These are phyloP conservation scores for Globisporangium solare DNA, from an alignment of 352 stramenopile genomes.

Conservation along the genomic window DNA sequence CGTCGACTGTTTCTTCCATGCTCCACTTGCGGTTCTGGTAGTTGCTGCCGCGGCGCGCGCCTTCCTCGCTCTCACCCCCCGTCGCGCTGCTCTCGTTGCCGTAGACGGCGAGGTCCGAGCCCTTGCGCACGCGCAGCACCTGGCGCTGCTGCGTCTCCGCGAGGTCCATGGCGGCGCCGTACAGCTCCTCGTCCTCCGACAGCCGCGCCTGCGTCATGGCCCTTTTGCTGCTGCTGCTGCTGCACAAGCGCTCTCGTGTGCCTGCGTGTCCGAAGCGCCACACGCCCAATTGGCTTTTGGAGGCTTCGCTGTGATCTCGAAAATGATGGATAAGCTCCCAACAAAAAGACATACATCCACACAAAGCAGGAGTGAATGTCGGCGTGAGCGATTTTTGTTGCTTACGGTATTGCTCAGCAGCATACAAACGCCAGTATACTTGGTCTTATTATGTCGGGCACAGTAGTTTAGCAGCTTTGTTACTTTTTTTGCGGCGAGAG, in stretches of 20 bases:
- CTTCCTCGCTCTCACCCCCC: slow-evolving; percentile 26
- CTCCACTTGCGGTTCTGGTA: slow-evolving; percentile 84
- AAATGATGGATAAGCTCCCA: slow-evolving; percentile 9
- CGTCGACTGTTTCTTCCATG: slow-evolving; percentile 72
- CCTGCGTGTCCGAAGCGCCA: background rate
- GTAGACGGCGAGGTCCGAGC: slow-evolving; percentile 52
- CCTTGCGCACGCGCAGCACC: slow-evolving; percentile 61
- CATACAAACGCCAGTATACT: slow-evolving; percentile 3
- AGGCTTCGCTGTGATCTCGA: background rate
- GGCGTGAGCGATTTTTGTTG: background rate
- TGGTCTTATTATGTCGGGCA: slow-evolving; percentile 2
- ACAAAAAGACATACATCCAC: background rate
- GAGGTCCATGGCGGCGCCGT: slow-evolving; percentile 13
- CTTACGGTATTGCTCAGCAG: background rate
- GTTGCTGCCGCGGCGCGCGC: slow-evolving; percentile 29
- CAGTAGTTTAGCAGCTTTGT: background rate
- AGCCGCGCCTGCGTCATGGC: background rate
- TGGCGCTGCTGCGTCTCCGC: slow-evolving; percentile 46
- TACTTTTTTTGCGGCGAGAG: no score
- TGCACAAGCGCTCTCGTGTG: background rate
- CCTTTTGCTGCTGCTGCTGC: background rate
- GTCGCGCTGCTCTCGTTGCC: slow-evolving; percentile 50
- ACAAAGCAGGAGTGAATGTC: background rate
- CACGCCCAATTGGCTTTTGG: background rate
- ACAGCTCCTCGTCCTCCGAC: slow-evolving; percentile 14